Evolutionary conservation across 225 moss, liverwort and hornwort genomes (phyloP).

Genomic region (Polytrichum formosum): DNA sequence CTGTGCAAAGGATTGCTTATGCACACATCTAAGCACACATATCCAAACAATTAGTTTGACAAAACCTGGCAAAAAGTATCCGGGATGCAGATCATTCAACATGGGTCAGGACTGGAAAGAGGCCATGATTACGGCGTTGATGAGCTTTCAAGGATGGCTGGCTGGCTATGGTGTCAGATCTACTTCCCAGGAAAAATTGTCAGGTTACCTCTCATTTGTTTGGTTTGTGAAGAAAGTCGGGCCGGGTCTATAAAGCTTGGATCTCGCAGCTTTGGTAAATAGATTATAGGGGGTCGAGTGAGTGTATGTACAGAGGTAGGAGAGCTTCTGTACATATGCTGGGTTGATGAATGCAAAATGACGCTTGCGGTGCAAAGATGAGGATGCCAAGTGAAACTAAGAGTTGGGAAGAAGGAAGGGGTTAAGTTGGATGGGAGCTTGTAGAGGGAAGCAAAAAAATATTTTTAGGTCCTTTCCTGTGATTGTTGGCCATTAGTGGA

Average conservation of each 20-base stretch:
- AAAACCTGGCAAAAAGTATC: too few species aligned
- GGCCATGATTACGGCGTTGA: not conserved
- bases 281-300: not conserved
- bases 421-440: not conserved
- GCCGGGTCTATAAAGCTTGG: not conserved
- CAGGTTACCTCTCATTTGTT: slow-evolving; percentile 44
- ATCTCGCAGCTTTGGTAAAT: not conserved
- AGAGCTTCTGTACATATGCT: slow-evolving; percentile 12
- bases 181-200: slow-evolving; percentile 3
- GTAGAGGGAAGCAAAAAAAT: not conserved
- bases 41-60: not conserved
- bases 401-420: not conserved
- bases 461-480: slow-evolving; percentile 6
- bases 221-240: slow-evolving; percentile 6
- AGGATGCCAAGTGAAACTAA: not conserved
- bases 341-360: not conserved
- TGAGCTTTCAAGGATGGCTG: not conserved
- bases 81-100: too few species aligned
- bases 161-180: not conserved
- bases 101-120: too few species aligned
- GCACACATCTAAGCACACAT: slow-evolving; percentile 9
- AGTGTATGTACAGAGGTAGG: slow-evolving; percentile 13
- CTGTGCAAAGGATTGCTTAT: slow-evolving; percentile 21
- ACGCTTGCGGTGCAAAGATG: not conserved
- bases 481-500: slow-evolving; percentile 1